Evolutionary conservation across 495 filamentous ascomycete genomes (phyloP).

Genomic region (Aspergillus avenaceus): DNA sequence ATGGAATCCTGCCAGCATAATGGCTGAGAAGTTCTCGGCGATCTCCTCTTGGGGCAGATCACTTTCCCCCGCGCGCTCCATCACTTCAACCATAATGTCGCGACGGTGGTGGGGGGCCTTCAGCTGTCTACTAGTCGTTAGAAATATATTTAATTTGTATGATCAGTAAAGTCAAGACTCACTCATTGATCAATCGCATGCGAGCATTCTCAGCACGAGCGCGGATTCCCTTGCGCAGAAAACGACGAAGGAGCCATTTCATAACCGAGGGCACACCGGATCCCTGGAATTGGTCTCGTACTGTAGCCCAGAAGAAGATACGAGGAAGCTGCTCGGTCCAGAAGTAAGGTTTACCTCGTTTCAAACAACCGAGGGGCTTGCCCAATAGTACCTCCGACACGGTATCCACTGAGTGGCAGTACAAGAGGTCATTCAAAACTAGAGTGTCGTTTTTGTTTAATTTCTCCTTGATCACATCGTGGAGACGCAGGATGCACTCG

Average conservation of each 20-base stretch:
- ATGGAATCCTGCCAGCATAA: constrained; percentile 52
- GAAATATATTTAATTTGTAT: neutral
- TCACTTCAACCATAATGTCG: constrained; percentile 28
- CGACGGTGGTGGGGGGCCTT: constrained; percentile 16
- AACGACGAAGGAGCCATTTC: constrained; percentile 22
- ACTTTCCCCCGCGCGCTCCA: constrained; percentile 16
- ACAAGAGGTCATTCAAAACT: constrained; percentile 18
- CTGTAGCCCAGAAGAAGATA: constrained; percentile 27
- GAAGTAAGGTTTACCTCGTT: constrained; percentile 22
- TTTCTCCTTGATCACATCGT: constrained; percentile 11
- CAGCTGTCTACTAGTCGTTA: constrained; percentile 12
- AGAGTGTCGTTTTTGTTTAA: constrained; percentile 9
- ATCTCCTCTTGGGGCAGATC: constrained; percentile 20
- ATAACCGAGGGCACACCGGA: constrained; percentile 23
- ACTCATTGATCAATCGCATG: constrained; percentile 24
- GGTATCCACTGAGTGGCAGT: constrained; percentile 24
- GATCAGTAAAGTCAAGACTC: neutral
- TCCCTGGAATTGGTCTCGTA: constrained; percentile 22
- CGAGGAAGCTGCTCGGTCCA: constrained; percentile 25
- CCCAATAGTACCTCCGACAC: constrained; percentile 24
- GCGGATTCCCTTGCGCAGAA: constrained; percentile 21
- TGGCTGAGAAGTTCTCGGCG: constrained; percentile 27
- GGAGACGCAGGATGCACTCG: constrained; percentile 15
- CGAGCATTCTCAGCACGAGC: constrained; percentile 17
- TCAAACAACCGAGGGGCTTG: constrained; percentile 20